Percentiles rank a stretch among this genome's conserved stretches.
Conservation (phyloP, 176 grass and related monocot species). For the Eleusine indica region DNA sequence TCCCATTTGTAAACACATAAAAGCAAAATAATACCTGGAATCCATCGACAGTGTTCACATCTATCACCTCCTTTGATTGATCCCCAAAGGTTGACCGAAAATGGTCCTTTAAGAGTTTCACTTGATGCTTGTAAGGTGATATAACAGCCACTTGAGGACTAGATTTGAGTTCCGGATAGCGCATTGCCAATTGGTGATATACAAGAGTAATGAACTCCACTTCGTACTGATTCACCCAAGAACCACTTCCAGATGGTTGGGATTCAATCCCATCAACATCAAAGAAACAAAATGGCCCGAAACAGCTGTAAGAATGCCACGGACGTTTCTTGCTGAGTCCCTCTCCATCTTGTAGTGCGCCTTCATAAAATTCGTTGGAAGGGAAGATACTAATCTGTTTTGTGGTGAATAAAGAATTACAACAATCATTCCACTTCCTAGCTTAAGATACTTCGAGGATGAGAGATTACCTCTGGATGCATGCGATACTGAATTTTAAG, state of each 20-base stretch:
- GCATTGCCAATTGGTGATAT: slow-evolving; percentile 72
- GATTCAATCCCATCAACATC: slow-evolving; percentile 84
- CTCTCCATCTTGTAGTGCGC: slow-evolving; percentile 74
- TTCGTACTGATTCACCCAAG: slow-evolving; percentile 87
- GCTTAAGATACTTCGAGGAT: slow-evolving; percentile 31
- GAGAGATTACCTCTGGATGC: slow-evolving; percentile 78
- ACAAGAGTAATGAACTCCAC: slow-evolving; percentile 83
- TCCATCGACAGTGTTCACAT: slow-evolving; percentile 95
- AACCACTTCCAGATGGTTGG: slow-evolving; percentile 79
- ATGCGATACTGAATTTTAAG: slow-evolving; percentile 97
- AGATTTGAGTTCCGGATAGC: slow-evolving; percentile 74
- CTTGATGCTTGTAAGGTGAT: slow-evolving; percentile 84
- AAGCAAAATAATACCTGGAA: slow-evolving; percentile 75
- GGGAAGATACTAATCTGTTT: slow-evolving; percentile 93
- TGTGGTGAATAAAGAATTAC: slow-evolving; percentile 30
- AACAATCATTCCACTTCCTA: slow-evolving; percentile 20
- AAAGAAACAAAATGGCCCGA: slow-evolving; percentile 94
- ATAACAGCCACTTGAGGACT: slow-evolving; percentile 76
- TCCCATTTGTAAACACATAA: slow-evolving; percentile 1
- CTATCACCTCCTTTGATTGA: slow-evolving; percentile 78
- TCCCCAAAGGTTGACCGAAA: slow-evolving; percentile 85
- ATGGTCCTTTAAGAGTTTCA: slow-evolving; percentile 72
- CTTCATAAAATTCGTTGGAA: slow-evolving; percentile 95
- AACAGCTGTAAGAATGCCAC: slow-evolving; percentile 78
- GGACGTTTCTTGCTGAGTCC: slow-evolving; percentile 58